Evolutionary conservation across 306 rosid species (phyloP), one percentile per base, ranked within the genome.

Genomic region (Phaseolus lunatus): DNA sequence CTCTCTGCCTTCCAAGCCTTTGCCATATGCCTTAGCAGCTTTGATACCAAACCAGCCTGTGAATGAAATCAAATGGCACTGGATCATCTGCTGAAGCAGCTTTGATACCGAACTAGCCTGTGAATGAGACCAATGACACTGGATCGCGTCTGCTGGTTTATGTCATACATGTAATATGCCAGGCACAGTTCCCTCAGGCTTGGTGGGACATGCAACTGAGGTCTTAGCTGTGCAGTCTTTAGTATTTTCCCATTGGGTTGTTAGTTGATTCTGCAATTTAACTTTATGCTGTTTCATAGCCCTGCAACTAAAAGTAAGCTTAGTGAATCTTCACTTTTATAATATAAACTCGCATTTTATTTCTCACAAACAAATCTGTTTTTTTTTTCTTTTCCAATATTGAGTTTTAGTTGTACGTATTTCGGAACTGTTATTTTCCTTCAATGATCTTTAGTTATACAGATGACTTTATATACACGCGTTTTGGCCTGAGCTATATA

Each of bases 1-100:
- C 86, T 95, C 68, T 92, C 97, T 52, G 90, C 93, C 67, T 95
- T 92, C 82, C 99, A 92, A 80, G 99, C 97, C 41, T 95, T 92
- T 16, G 87, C 90, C 0, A 78, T 95, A 78, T 90, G 99, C 87
- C 83, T 95, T 84, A 94, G 96, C 84, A 94, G 93, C 89, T 95
- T 90, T 67, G 96, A 91, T 82, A 91, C 97, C 22, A 95, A 90
- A 78, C 91, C 95, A n/a, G 95, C 91, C 11, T 89, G 96, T 84
- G 97, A 95, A 87, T 92, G 84, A 84, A 59, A 72, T 63, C 72
- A 47, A n/a, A 13, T 72, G 66, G 72, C 76, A 11, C 23, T 52
- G 79, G 75, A 71, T 75, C 52, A 33, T 58, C 64, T 78, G 57
- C 77, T 59, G 74, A 65, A 94, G 96, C 83, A 92, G 91, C 87